These are phyloP conservation scores for Ceratocystis eucalypticola DNA, from an alignment of 2,329 filamentous ascomycete species.

Conservation along the genomic window DNA sequence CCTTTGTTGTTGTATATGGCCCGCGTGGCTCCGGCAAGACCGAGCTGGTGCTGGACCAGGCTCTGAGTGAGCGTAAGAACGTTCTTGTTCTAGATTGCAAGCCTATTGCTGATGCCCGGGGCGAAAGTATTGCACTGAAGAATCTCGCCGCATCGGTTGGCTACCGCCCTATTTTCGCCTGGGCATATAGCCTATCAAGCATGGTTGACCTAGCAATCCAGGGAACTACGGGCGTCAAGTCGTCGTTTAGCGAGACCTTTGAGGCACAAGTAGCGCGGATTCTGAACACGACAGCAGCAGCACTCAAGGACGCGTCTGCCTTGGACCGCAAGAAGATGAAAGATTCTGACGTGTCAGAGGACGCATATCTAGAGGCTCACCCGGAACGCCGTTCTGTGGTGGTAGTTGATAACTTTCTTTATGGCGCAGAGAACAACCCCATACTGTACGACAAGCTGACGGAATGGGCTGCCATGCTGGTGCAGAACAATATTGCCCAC, in stretches of 20 bases:
- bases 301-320: constrained; percentile 59
- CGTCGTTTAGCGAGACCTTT: constrained; percentile 83
- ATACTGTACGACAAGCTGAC: constrained; percentile 68
- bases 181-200: constrained; percentile 89
- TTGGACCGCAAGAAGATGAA: constrained; percentile 49
- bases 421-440: constrained; percentile 51
- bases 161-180: constrained; percentile 86
- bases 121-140: constrained; percentile 73
- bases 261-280: constrained; percentile 86
- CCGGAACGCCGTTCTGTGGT: constrained; percentile 72
- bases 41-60: constrained; percentile 75
- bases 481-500: constrained; percentile 79
- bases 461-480: constrained; percentile 79
- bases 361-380: constrained; percentile 81
- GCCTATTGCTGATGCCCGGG: constrained; percentile 76
- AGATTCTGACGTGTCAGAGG: constrained; percentile 58
- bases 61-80: constrained; percentile 59
- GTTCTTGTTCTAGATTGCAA: constrained; percentile 87
- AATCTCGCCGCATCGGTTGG: constrained; percentile 72
- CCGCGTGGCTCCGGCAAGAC: constrained; percentile 83
- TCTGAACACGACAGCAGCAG: constrained; percentile 65
- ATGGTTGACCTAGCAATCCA: constrained; percentile 86
- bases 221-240: constrained; percentile 85
- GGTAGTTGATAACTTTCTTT: constrained; percentile 81
- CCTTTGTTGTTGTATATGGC: constrained; percentile 86